These are phyloP conservation scores for Golubevia sp. DNA, from an alignment of 1,284 basidiomycete species.

Conservation along the genomic window DNA sequence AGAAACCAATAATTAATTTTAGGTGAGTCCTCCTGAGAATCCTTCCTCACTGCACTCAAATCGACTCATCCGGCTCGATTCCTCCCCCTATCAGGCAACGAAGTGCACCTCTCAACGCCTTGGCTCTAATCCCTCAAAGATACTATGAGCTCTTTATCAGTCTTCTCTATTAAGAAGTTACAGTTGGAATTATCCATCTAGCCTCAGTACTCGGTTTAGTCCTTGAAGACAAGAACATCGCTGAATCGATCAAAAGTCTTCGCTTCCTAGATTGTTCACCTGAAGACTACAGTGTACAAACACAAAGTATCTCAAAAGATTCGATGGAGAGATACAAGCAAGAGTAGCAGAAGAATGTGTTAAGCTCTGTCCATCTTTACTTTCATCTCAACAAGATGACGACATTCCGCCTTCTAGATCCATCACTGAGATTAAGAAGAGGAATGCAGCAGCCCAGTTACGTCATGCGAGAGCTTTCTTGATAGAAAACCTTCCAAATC, in stretches of 20 bases:
- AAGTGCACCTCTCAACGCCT: too few species aligned
- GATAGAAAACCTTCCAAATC: not conserved
- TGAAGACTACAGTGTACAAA: not conserved
- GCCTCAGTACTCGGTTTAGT: too few species aligned
- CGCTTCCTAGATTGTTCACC: not conserved
- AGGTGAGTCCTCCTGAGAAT: too few species aligned
- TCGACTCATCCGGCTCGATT: too few species aligned
- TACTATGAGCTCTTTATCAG: too few species aligned
- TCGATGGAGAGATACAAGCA: not conserved
- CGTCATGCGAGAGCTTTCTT: not conserved
- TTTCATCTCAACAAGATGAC: not conserved
- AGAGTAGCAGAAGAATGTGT: not conserved
- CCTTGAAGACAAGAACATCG: not conserved
- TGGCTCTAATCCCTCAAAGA: too few species aligned
- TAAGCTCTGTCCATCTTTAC: not conserved
- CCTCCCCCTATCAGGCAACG: too few species aligned
- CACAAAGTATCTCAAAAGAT: not conserved
- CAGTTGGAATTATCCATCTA: too few species aligned
- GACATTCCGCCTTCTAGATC: not conserved
- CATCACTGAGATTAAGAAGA: not conserved
- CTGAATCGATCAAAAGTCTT: not conserved
- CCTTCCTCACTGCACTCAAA: too few species aligned
- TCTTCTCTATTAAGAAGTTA: too few species aligned
- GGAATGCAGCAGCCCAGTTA: not conserved
- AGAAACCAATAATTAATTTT: too few species aligned